phyloP scores from a whole-genome alignment of 345 rosid genomes.

The Angophora floribunda region DNA sequence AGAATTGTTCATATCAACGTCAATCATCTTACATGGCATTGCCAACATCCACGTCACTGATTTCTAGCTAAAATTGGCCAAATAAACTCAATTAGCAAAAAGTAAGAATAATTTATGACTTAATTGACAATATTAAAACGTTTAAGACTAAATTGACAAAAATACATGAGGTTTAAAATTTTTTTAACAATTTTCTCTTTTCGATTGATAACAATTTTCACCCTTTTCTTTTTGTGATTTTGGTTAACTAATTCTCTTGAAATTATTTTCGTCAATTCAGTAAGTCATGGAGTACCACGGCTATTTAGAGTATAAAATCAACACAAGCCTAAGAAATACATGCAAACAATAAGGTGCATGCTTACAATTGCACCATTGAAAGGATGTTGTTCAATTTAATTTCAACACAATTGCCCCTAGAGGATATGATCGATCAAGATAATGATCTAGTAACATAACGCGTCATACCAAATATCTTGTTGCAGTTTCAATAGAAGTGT shows the following conservation, averaged over 20 bases:
- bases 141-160: no score
- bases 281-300: no score
- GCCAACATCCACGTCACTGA: no score
- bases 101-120: no score
- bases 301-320: not conserved
- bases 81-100: no score
- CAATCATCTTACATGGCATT: no score
- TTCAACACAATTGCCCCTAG: rapidly evolving
- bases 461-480: not conserved
- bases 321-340: not conserved
- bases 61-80: no score
- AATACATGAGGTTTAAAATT: no score
- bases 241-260: not conserved
- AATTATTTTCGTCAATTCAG: not conserved
- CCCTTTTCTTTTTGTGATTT: not conserved
- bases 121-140: no score
- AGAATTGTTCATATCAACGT: no score
- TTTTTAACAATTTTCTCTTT: not conserved
- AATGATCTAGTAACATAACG: rapidly evolving
- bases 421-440: not conserved
- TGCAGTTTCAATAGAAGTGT: not conserved
- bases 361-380: rapidly evolving
- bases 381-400: not conserved
- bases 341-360: not conserved
- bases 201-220: not conserved